A percentile compares a stretch with the other conserved stretches of the same genome.
Evolutionary conservation across 2,329 filamentous ascomycete genomes (phyloP).

Genomic region (Aspergillus cejpii): DNA sequence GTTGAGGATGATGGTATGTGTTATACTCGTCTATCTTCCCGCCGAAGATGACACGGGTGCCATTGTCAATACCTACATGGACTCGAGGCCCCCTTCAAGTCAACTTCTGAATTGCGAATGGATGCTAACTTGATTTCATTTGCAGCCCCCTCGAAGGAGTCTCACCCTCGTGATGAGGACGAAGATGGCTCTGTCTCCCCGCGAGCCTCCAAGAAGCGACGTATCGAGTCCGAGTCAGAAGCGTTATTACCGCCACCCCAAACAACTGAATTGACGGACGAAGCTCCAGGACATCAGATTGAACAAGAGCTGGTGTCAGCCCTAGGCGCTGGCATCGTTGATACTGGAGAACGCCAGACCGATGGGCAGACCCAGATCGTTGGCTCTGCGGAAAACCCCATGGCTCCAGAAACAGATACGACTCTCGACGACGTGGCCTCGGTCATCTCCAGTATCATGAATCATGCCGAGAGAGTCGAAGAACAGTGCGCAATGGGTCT

Average conservation of each 20-base stretch:
- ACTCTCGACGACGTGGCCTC: constrained; percentile 33
- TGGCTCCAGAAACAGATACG: constrained; percentile 19
- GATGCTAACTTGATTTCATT: constrained; percentile 5
- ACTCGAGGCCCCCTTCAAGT: background rate
- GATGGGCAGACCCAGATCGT: constrained; percentile 21
- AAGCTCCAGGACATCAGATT: constrained; percentile 28
- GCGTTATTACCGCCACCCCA: constrained; percentile 18
- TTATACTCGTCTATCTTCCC: background rate
- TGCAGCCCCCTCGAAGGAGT: constrained; percentile 25
- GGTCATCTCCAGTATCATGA: constrained; percentile 41
- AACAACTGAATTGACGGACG: constrained; percentile 18
- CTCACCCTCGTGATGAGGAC: constrained; percentile 32
- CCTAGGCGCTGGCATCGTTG: constrained; percentile 26
- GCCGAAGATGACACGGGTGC: background rate
- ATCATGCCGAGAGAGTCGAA: constrained; percentile 40
- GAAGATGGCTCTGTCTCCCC: constrained; percentile 29
- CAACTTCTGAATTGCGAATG: background rate
- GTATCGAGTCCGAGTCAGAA: constrained; percentile 28
- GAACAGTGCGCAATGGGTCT: constrained; percentile 34
- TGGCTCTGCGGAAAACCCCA: constrained; percentile 12
- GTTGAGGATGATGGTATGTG: constrained; percentile 33
- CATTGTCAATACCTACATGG: background rate
- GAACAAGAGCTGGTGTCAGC: constrained; percentile 35
- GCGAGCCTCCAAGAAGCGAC: constrained; percentile 37
- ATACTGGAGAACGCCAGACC: constrained; percentile 21